These are phyloP conservation scores for Leptographium lundbergii DNA, from an alignment of 2,329 filamentous ascomycete genomes.

Conservation along the genomic window DNA sequence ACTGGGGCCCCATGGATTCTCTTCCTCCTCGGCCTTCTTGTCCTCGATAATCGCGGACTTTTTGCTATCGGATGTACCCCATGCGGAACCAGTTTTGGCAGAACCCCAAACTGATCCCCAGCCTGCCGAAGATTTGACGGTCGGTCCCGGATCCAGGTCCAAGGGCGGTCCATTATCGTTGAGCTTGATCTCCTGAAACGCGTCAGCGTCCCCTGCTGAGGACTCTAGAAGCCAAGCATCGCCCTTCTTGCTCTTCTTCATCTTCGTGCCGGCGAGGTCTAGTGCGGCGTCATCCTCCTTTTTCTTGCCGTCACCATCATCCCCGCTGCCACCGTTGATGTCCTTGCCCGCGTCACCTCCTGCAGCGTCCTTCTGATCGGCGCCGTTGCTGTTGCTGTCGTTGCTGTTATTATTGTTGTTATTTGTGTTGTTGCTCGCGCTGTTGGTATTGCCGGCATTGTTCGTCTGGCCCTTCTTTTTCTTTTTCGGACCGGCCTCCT, in stretches of 20 bases:
- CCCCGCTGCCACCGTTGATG: constrained; percentile 17
- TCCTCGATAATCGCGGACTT: constrained; percentile 21
- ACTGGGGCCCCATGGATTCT: constrained; percentile 37
- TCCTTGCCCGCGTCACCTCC: constrained; percentile 16
- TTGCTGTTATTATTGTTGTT: constrained; percentile 26
- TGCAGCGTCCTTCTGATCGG: constrained; percentile 20
- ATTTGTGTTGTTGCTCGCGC: constrained; percentile 29
- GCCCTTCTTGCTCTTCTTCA: constrained; percentile 43
- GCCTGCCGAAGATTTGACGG: constrained; percentile 34
- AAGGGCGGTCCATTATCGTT: constrained; percentile 44
- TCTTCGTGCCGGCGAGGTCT: constrained; percentile 27
- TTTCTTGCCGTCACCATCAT: constrained; percentile 18
- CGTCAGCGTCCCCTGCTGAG: constrained; percentile 28
- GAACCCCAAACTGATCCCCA: constrained; percentile 48
- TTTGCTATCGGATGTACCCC: constrained; percentile 27
- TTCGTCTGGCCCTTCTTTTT: constrained; percentile 30
- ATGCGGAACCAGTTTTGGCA: constrained; percentile 18
- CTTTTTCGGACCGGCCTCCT: constrained; percentile 42
- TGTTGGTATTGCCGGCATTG: constrained; percentile 30
- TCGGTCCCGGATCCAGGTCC: constrained; percentile 40
- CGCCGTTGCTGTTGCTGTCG: constrained; percentile 16
- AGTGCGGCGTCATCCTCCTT: not conserved
- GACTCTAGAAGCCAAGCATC: constrained; percentile 2
- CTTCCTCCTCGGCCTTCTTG: constrained; percentile 29
- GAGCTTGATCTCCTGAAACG: constrained; percentile 59